Conservation (phyloP, 1,284 basidiomycete genomes). For the Chalciporus piperatoides region DNA sequence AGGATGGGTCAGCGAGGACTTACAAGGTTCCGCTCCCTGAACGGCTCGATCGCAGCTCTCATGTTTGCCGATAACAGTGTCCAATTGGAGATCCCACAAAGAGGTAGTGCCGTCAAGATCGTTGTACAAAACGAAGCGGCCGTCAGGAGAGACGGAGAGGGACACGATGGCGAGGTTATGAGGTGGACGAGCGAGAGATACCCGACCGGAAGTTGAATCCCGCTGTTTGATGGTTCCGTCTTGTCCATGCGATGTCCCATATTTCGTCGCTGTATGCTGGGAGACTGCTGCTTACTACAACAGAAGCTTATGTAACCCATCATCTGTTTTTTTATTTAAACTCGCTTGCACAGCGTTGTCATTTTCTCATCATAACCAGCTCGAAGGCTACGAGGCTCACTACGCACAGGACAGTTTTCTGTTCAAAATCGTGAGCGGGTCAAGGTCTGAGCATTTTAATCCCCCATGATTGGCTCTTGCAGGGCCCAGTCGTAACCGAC, state of each 20-base stretch:
- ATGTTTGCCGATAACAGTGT: slow-evolving; percentile 54
- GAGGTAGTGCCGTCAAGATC: slow-evolving; percentile 77
- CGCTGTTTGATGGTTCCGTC: slow-evolving; percentile 74
- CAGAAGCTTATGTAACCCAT: background rate
- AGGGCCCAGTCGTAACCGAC: slow-evolving; percentile 30
- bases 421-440: slow-evolving; percentile 30
- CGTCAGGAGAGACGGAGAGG: slow-evolving; percentile 63
- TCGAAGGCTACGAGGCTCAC: slow-evolving; percentile 33
- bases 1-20: slow-evolving; percentile 32
- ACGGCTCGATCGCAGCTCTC: slow-evolving; percentile 66
- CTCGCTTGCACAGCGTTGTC: background rate
- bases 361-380: slow-evolving; percentile 23
- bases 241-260: slow-evolving; percentile 77
- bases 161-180: slow-evolving; percentile 76
- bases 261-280: slow-evolving; percentile 80
- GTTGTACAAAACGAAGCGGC: slow-evolving; percentile 65
- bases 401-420: slow-evolving; percentile 17
- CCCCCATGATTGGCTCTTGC: slow-evolving; percentile 33
- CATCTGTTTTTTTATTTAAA: background rate
- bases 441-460: slow-evolving; percentile 35
- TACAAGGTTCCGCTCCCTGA: slow-evolving; percentile 66
- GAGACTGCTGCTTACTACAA: too few species aligned
- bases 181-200: slow-evolving; percentile 55
- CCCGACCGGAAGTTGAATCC: slow-evolving; percentile 61
- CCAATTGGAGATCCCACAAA: slow-evolving; percentile 65